Evolutionary conservation across 148 eudicot genomes (phyloP).

Genomic region (Camellia granthamiana): DNA sequence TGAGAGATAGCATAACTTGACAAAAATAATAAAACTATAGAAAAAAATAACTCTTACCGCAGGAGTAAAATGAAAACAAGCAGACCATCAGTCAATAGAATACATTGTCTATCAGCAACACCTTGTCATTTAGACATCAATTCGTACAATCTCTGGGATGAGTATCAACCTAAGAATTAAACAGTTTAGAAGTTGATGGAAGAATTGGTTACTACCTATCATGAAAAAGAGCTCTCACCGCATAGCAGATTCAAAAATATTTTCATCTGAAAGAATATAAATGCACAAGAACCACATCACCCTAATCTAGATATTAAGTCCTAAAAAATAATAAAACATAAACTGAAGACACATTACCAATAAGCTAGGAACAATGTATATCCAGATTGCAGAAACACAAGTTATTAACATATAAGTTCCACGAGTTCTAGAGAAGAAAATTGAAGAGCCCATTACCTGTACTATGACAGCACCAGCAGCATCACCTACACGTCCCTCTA

Average conservation of each 20-base stretch:
- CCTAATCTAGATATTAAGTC: no score
- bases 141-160: background rate
- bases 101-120: background rate
- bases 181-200: background rate
- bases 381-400: background rate
- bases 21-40: no score
- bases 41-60: no score
- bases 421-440: background rate
- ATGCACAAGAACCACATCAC: no score
- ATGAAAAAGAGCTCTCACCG: no score
- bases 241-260: no score
- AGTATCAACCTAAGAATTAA: background rate
- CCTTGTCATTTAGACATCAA: background rate
- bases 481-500: conserved; percentile 96
- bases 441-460: conserved; percentile 45
- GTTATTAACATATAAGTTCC: background rate
- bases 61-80: background rate
- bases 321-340: no score
- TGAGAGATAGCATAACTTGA: no score
- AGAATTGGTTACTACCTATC: background rate
- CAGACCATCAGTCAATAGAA: background rate
- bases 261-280: no score
- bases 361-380: background rate
- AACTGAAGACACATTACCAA: background rate
- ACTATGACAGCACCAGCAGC: conserved; percentile 96